Evolutionary conservation across 1,284 basidiomycete genomes (phyloP), one percentile per base, ranked within the genome.

Genomic region (Rhodotorula glutinis): DNA sequence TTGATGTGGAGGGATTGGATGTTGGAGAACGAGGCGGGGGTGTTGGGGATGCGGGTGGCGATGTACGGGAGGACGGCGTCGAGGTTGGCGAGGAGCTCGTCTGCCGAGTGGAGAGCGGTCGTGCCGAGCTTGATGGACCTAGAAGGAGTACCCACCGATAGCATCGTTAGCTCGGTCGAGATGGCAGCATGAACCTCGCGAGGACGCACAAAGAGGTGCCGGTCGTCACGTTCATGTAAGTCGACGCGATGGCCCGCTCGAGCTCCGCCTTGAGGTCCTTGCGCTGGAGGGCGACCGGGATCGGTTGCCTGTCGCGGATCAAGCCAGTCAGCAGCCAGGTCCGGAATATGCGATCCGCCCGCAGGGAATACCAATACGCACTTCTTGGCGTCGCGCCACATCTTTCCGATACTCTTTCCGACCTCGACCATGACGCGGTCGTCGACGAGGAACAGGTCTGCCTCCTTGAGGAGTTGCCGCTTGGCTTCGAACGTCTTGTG

Each of bases 331-430:
- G n/a, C n/a, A 30, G 17, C 0, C 21, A 4, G 10, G 51, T 52
- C n/a, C n/a, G n/a, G n/a, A n/a, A n/a, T n/a, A n/a, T n/a, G n/a
- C n/a, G n/a, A n/a, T n/a, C n/a, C n/a, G n/a, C n/a, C n/a, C n/a
- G n/a, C n/a, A n/a, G n/a, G n/a, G n/a, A n/a, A n/a, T n/a, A n/a
- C n/a, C 5, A 19, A 17, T 19, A 78, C 81, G 73, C 75, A 92
- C 91, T 98, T 98, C 80, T 97, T 97, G 1, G 92, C 90, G 29
- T 91, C 85, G 74, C 97, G 93, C 83, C 92, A 98, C 74, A 89
- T 90, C 69, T 86, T 88, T 29, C 95, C 96, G 9, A 98, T 83
- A 55, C 97, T 79, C 67, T 86, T 87, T 4, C 95, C 95, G 68
- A 98, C 83, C 63, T 92, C 80, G n/a, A 89, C 87, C 30, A 96